Base-by-base conservation (phyloP, 768 basidiomycete species). In the Collybiopsis confluens region DNA sequence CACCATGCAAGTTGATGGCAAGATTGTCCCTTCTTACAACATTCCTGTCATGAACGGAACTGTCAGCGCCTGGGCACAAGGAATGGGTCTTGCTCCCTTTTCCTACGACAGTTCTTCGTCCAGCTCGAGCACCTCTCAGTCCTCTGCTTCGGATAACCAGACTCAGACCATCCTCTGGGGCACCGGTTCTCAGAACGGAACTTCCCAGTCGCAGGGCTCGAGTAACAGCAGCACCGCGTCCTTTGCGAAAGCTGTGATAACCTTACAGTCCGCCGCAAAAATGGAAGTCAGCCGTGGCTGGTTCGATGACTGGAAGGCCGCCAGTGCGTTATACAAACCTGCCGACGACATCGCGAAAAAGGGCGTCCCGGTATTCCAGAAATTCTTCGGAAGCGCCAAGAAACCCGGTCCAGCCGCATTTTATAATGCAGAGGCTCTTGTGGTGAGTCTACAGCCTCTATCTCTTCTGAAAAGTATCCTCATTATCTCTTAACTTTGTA, bases 351-450 rank as follows among this genome's bases (percentile, higher is more conserved):
- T 21, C 7, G 20, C 40, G 3, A 23, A 52, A 20, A 43, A 40
- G 16, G 51, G 40, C 21, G 18, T 15, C 9, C 40, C 38, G 18
- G 51, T 28, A 9, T 52, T 52, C 23, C 18, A 52, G 15, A 41
- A 52, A 24, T 43, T 42, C 21, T 42, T 42, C 26, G 51, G 51
- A 16, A 42, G 23, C 21, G 41, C 38, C 3, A 40, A 41, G 23
- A 52, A 52, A 28, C 51, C 51, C 28, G 51, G 51, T 8, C 51
- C 51, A 7, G 13, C 33, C 23, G 37, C 51, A n/a, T 42, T 42
- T n/a, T 42, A 23, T 42, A 33, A 33, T 42, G 16, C n/a, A 6
- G 16, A 23, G 16, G 16, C 40, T 23, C 21, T 42, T 8, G 40
- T 42, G 40, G 40, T 23, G 40, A 42, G 40, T 42, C 16, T 5